Evolutionary conservation across 768 basidiomycete species (phyloP), one percentile per base, ranked within the genome.

Genomic region (Tricholoma hemisulphureum): DNA sequence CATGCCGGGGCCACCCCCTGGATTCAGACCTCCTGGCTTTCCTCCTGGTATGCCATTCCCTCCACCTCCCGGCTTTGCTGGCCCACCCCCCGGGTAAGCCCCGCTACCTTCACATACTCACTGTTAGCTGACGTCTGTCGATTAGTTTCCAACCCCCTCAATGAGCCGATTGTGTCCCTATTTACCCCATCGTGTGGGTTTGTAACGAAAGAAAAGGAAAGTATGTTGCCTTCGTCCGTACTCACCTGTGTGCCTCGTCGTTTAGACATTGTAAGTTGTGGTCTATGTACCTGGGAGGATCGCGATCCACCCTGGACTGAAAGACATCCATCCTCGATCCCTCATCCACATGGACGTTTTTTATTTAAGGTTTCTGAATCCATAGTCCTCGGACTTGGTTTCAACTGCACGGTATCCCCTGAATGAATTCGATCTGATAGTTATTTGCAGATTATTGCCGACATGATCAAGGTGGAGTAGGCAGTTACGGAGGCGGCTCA

Each of bases 1-100:
- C 18, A 91, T 94, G 91, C 84, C 88, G 24, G 91, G 90, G 11
- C 85, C 89, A 32, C 93, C 93, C 39, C 91, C 91, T 49, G 91
- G 91, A 55, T 92, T 92, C 80, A 79, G 88, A 52, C 89, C 91
- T 23, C 89, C 88, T 51, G 89, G 91, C 46, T 89, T 91, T 79
- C 89, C 90, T 54, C 86, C 87, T 23, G 88, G 89, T 52, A 86
- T 87, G 82, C 83, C 87, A 13, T 90, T 90, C 75, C 82, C 85
- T 53, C 89, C 91, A 41, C 90, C 91, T 45, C 87, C 90, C 53
- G 90, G 90, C 10, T 91, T 93, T 69, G 82, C 77, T 60, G 89
- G 87, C 2, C 88, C 90, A 62, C 91, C 92, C 57, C 90, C 92
- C 63, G 91, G 92, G 93, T 95, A 75, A 71, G 82, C 68, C 37